Percentiles rank a stretch among this genome's conserved stretches.
phyloP scores from a whole-genome alignment of 2,329 filamentous ascomycete species.

The Ophiostoma novo-ulmi region DNA sequence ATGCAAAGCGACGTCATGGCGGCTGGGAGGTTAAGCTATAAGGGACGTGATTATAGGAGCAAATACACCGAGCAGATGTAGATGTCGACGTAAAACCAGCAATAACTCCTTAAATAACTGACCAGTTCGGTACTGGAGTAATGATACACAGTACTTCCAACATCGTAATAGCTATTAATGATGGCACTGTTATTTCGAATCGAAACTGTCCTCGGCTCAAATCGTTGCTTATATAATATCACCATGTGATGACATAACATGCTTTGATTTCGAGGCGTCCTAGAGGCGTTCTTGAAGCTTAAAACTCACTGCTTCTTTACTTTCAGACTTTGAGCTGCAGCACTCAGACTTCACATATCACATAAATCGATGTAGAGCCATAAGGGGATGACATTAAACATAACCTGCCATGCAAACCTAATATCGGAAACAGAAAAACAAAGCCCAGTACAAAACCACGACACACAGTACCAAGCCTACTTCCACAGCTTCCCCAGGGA shows the following conservation, averaged over 20 bases:
- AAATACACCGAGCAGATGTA: neutral
- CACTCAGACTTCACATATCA: neutral
- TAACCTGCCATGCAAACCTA: slow-evolving; percentile 16
- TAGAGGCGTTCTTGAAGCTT: neutral
- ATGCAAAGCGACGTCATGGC: slow-evolving; percentile 9
- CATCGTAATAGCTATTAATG: neutral
- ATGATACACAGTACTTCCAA: neutral
- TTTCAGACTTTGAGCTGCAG: too few relatives aligned
- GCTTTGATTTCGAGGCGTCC: neutral
- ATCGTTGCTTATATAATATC: neutral
- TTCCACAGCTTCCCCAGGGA: slow-evolving; percentile 71
- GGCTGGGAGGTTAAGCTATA: neutral
- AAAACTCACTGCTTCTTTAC: too few relatives aligned
- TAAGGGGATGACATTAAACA: slow-evolving; percentile 7
- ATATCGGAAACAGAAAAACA: neutral
- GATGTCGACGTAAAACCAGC: neutral
- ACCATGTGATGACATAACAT: neutral
- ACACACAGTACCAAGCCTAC: slow-evolving; percentile 12
- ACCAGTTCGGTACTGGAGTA: too few relatives aligned
- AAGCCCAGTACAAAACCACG: neutral
- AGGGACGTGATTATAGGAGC: neutral
- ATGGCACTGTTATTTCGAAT: too few relatives aligned
- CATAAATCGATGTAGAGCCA: neutral
- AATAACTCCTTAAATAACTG: too few relatives aligned
- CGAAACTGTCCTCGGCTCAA: neutral